phyloP scores from a whole-genome alignment of 768 basidiomycete genomes.

The Boletus pseudo-olivaceus region DNA sequence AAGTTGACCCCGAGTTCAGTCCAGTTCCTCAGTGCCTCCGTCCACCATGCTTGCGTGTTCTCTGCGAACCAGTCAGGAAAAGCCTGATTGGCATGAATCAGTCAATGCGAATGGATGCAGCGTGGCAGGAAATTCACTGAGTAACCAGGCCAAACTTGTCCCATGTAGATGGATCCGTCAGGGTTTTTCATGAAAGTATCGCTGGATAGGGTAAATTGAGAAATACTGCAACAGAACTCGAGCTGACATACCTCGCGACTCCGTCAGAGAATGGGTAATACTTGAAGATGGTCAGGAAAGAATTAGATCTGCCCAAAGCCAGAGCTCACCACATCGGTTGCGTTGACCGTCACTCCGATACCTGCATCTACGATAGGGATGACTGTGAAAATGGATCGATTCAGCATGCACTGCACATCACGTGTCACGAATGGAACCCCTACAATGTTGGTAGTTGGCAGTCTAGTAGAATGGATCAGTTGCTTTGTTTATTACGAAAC shows the following conservation, averaged over 20 bases:
- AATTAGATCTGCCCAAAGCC: neutral
- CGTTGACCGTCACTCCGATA: conserved; percentile 53
- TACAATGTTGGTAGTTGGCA: conserved; percentile 31
- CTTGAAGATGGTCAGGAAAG: conserved; percentile 31
- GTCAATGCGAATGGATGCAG: neutral
- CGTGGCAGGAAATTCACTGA: conserved; percentile 39
- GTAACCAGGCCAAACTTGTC: conserved; percentile 77
- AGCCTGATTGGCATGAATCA: conserved; percentile 30
- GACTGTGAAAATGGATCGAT: conserved; percentile 34
- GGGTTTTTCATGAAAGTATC: conserved; percentile 73
- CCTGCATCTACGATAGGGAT: conserved; percentile 72
- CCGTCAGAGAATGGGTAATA: conserved; percentile 69
- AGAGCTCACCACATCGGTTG: conserved; percentile 55
- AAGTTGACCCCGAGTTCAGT: conserved; percentile 49
- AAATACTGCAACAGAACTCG: neutral
- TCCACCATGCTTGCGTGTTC: conserved; percentile 57
- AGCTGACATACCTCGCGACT: conserved; percentile 44
- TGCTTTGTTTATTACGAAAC: neutral
- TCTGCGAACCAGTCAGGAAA: conserved; percentile 62
- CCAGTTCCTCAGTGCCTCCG: conserved; percentile 57
- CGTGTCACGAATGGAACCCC: neutral
- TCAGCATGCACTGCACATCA: neutral
- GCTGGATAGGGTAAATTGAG: conserved; percentile 31
- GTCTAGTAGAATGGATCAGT: conserved; percentile 14
- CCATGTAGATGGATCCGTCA: conserved; percentile 67